These are phyloP conservation scores for Sherardia arvensis DNA, from an alignment of 257 asterid species.

Conservation along the genomic window DNA sequence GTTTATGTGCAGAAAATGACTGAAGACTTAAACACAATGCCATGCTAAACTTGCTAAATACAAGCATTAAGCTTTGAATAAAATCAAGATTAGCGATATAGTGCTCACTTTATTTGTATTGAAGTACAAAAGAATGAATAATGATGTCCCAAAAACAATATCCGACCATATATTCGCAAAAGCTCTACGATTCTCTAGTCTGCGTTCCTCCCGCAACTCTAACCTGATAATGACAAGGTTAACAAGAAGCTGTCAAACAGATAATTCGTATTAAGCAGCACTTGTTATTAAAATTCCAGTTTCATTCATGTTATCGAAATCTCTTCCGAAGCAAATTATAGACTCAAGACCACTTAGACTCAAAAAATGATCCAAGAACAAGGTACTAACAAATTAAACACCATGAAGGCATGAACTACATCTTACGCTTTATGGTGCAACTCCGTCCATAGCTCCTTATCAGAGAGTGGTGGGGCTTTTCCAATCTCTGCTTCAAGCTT, in stretches of 20 bases:
- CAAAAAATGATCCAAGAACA: neutral
- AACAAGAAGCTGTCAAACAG: conserved; percentile 1
- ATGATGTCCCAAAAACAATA: conserved; percentile 72
- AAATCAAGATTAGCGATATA: conserved; percentile 11
- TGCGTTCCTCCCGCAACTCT: conserved; percentile 78
- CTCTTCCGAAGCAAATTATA: neutral
- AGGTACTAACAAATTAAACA: neutral
- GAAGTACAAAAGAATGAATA: conserved; percentile 75
- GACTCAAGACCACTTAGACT: neutral
- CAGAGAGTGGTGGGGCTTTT: conserved; percentile 92
- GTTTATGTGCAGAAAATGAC: neutral
- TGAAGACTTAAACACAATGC: neutral
- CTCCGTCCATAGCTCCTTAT: conserved; percentile 69
- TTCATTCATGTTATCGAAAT: neutral
- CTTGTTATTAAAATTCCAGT: neutral
- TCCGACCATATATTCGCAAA: conserved; percentile 98
- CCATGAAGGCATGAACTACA: neutral
- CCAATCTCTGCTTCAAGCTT: conserved; percentile 93
- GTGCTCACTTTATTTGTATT: conserved; percentile 69
- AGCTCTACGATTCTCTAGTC: conserved; percentile 84
- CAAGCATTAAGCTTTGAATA: neutral
- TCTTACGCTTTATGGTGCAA: conserved; percentile 81
- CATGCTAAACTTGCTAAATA: neutral
- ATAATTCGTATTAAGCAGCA: neutral
- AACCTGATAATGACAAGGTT: conserved; percentile 39